These are phyloP conservation scores for Cucurbita maxima DNA, from an alignment of 306 rosid genomes.

Conservation along the genomic window DNA sequence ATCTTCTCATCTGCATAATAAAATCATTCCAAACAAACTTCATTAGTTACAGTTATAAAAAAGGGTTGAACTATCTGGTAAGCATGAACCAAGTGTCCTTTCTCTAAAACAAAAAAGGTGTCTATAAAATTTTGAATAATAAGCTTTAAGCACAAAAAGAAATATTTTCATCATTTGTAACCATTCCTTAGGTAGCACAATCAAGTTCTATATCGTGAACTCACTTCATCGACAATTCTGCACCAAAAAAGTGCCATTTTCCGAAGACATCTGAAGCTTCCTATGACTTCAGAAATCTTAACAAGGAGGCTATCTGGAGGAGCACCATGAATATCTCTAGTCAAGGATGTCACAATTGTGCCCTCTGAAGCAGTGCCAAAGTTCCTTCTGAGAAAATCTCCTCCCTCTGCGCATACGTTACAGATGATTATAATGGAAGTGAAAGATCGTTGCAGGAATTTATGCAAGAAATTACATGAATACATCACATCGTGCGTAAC, in stretches of 20 bases:
- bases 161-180: background rate
- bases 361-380: conserved; percentile 36
- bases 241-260: conserved; percentile 88
- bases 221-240: conserved; percentile 67
- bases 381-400: conserved; percentile 62
- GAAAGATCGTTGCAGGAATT: conserved; percentile 50
- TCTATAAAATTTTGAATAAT: conserved; percentile 2
- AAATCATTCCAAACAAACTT: background rate
- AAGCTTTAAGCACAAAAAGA: background rate
- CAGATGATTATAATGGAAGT: conserved; percentile 61
- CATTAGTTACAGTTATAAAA: background rate
- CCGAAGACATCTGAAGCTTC: conserved; percentile 53
- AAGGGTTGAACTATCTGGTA: background rate
- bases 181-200: background rate
- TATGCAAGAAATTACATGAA: conserved; percentile 6
- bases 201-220: conserved; percentile 23
- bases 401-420: conserved; percentile 87
- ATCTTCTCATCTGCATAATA: conserved; percentile 59
- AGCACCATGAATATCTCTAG: conserved; percentile 86
- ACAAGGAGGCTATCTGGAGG: conserved; percentile 85
- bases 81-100: background rate
- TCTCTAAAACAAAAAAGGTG: conserved; percentile 7
- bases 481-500: conserved; percentile 13
- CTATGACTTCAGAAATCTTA: conserved; percentile 79
- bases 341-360: conserved; percentile 35